These are phyloP conservation scores for Pythium guiyangense DNA, from an alignment of 352 stramenopile species.

Conservation along the genomic window DNA sequence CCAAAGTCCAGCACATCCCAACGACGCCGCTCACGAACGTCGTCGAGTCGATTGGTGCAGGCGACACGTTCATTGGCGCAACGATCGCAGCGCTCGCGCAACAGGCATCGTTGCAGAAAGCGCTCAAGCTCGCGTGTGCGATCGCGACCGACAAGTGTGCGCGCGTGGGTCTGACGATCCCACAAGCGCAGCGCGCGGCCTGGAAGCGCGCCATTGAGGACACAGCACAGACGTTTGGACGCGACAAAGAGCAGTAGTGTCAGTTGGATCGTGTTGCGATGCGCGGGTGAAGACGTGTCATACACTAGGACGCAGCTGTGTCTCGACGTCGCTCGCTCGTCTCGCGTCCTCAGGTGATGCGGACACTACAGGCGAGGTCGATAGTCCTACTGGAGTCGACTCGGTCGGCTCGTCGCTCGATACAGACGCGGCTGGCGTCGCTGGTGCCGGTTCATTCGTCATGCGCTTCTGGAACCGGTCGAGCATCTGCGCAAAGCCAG, in stretches of 20 bases:
- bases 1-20: constrained; percentile 27
- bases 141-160: constrained; percentile 59
- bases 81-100: constrained; percentile 41
- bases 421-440: background rate
- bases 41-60: constrained; percentile 68
- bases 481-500: constrained; percentile 4
- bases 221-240: background rate
- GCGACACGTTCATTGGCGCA: constrained; percentile 70
- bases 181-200: constrained; percentile 9
- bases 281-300: too few relatives aligned
- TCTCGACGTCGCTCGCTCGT: too few relatives aligned
- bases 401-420: background rate
- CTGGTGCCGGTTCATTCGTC: background rate
- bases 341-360: too few relatives aligned
- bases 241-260: background rate
- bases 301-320: too few relatives aligned
- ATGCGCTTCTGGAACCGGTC: constrained; percentile 6
- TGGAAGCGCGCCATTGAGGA: constrained; percentile 6
- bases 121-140: constrained; percentile 40
- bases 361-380: too few relatives aligned
- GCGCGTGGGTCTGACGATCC: constrained; percentile 47
- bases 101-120: constrained; percentile 18
- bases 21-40: constrained; percentile 28
- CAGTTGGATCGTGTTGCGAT: too few relatives aligned
- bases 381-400: too few relatives aligned